These are phyloP conservation scores for Crithidia fasciculata DNA, from an alignment of 208 protist species.

Conservation along the genomic window DNA sequence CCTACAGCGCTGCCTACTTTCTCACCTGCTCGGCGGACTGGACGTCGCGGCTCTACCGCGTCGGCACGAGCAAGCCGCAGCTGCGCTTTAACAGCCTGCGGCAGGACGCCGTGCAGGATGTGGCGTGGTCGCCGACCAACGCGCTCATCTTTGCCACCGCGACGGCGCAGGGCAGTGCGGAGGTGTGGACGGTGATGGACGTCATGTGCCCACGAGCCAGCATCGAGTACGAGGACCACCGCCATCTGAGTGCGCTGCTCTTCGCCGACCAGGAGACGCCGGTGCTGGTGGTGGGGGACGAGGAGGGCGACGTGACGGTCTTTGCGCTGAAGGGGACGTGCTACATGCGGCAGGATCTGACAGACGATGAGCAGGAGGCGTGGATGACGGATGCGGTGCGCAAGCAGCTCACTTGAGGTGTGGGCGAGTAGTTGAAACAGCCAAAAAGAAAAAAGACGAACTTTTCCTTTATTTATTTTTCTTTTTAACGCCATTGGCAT, in stretches of 20 bases:
- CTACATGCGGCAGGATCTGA: conserved; percentile 59
- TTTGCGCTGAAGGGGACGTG: conserved; percentile 49
- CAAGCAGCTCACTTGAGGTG: conserved; percentile 47
- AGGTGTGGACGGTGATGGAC: conserved; percentile 83
- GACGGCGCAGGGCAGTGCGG: conserved; percentile 84
- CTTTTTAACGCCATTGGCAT: not conserved
- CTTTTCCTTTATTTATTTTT: conserved; percentile 17
- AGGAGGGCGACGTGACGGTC: conserved; percentile 89
- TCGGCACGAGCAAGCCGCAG: conserved; percentile 63
- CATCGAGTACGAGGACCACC: conserved; percentile 72
- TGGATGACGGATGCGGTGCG: conserved; percentile 75
- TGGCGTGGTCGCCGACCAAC: conserved; percentile 93
- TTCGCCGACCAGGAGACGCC: conserved; percentile 89
- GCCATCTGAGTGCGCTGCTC: conserved; percentile 74
- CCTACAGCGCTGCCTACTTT: conserved; percentile 91
- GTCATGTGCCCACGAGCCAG: conserved; percentile 72
- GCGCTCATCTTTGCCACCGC: conserved; percentile 93
- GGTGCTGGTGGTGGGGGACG: conserved; percentile 90
- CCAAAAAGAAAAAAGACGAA: not conserved
- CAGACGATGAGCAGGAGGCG: conserved; percentile 84
- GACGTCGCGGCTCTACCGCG: conserved; percentile 93
- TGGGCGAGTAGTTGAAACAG: not conserved
- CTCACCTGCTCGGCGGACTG: conserved; percentile 97
- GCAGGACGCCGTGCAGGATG: conserved; percentile 92
- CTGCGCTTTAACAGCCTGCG: conserved; percentile 87